Percentiles rank a stretch among this genome's conserved stretches.
These are phyloP conservation scores for Xylaria digitata DNA, from an alignment of 2,329 filamentous ascomycete species.

Conservation along the genomic window DNA sequence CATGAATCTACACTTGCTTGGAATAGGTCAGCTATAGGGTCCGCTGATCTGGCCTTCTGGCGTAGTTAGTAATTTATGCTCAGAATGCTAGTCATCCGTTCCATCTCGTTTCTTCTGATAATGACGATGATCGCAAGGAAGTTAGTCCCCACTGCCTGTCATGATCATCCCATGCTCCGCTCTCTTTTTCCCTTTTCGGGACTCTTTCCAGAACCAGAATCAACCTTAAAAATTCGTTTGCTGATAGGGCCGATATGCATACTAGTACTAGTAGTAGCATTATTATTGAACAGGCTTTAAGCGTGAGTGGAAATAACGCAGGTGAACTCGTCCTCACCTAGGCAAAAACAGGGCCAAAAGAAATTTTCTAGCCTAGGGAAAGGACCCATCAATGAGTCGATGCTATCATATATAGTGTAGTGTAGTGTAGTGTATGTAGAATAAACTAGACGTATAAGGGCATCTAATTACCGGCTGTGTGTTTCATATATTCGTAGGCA, in stretches of 20 bases:
- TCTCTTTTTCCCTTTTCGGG: background rate
- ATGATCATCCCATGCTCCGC: background rate
- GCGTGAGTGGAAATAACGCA: background rate
- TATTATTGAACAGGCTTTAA: background rate
- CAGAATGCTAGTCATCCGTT: background rate
- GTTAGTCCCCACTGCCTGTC: background rate
- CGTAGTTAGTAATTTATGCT: no score
- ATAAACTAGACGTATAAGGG: no score
- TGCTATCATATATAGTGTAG: background rate
- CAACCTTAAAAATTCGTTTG: background rate
- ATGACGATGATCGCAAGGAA: background rate
- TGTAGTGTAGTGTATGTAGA: no score
- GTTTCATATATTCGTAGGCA: background rate
- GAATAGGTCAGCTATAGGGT: conserved; percentile 3
- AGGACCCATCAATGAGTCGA: background rate
- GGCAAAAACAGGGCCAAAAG: background rate
- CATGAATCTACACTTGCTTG: background rate
- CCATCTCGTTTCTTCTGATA: background rate
- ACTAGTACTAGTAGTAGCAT: background rate
- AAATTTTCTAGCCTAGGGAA: background rate
- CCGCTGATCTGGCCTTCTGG: background rate
- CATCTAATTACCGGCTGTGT: background rate
- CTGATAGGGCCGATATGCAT: background rate
- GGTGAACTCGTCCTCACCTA: background rate
- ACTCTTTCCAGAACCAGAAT: background rate